Evolutionary conservation across 495 filamentous ascomycete genomes (phyloP), one percentile per base, ranked within the genome.

Genomic region (Patellaria atrata): DNA sequence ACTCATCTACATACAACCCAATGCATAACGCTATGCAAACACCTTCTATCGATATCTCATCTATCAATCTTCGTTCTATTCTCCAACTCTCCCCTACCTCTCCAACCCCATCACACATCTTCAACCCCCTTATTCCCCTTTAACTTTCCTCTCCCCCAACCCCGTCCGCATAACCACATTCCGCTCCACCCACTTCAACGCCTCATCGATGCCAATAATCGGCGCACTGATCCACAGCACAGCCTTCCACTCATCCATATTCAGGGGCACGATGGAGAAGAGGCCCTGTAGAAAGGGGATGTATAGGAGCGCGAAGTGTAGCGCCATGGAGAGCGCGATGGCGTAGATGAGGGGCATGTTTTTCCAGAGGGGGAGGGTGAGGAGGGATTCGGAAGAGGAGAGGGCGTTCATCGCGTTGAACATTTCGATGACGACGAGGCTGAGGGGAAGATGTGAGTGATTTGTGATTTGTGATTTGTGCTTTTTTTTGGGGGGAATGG

Each of bases 341-440:
- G 91, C 91, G 46, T 92, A 94, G 37, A 99, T 77, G 6, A 99
- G 70, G 67, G 89, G 84, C 75, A 92, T 84, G 61, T 99, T 99
- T 50, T 89, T 71, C 86, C 83, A 91, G 17, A 99, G 62, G 12
- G 84, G 85, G 42, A 96, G 74, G 8, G 89, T 94, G 20, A 99
- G 59, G 2, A 99, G 76, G 4, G 82, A 92, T 58, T 96, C 91
- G 58, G 81, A 87, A 6, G 82, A 91, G 11, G 85, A 94, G 11
- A 99, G 70, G 1, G 89, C 89, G 55, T 99, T 99, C 82, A 99
- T 93, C 38, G 91, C 91, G 60, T 99, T 99, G 46, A 99, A 65
- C 91, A 99, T 99, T 67, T 99, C 91, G 52, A 99, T 96, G 41
- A 94, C 84, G 19, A 99, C 91, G 17, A 99, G 70, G 52, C 79